phyloP scores from a whole-genome alignment of 2,329 filamentous ascomycete genomes.

The Fusarium circinatum region DNA sequence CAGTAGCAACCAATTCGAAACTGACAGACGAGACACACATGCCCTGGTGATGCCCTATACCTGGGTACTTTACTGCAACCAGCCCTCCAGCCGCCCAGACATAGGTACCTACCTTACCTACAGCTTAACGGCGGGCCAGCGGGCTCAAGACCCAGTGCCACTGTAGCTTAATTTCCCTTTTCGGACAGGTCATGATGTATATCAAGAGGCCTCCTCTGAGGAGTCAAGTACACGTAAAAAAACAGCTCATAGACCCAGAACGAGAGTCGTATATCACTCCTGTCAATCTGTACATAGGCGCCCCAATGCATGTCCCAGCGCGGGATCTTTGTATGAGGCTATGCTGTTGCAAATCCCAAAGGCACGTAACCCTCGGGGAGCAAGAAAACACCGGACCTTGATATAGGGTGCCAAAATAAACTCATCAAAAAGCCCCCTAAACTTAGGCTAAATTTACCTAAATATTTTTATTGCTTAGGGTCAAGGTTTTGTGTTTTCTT shows the following conservation, averaged over 20 bases:
- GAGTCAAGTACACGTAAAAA: slow-evolving; percentile 10
- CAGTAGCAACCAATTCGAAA: background rate
- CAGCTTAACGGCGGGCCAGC: slow-evolving; percentile 2
- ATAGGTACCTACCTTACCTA: background rate
- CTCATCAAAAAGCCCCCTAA: too few relatives aligned
- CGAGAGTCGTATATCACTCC: background rate
- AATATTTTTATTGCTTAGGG: too few relatives aligned
- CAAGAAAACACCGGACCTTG: background rate
- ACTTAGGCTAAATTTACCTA: too few relatives aligned
- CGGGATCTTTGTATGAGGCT: slow-evolving; percentile 30
- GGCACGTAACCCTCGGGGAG: background rate
- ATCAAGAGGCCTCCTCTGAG: slow-evolving; percentile 29
- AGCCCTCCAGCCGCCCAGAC: background rate
- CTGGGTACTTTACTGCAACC: background rate
- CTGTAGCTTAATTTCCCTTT: slow-evolving; percentile 28
- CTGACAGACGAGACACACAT: background rate
- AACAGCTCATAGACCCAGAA: slow-evolving; percentile 26
- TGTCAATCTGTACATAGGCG: background rate
- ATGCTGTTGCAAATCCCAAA: slow-evolving; percentile 20
- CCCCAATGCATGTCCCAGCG: slow-evolving; percentile 9
- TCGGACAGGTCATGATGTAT: slow-evolving; percentile 16
- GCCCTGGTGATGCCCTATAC: background rate
- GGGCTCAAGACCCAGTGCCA: slow-evolving; percentile 15
- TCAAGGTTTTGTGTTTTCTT: too few relatives aligned
- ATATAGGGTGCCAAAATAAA: too few relatives aligned